Evolutionary conservation across 2,329 filamentous ascomycete species (phyloP).

Genomic region (Microsporum audouinii): DNA sequence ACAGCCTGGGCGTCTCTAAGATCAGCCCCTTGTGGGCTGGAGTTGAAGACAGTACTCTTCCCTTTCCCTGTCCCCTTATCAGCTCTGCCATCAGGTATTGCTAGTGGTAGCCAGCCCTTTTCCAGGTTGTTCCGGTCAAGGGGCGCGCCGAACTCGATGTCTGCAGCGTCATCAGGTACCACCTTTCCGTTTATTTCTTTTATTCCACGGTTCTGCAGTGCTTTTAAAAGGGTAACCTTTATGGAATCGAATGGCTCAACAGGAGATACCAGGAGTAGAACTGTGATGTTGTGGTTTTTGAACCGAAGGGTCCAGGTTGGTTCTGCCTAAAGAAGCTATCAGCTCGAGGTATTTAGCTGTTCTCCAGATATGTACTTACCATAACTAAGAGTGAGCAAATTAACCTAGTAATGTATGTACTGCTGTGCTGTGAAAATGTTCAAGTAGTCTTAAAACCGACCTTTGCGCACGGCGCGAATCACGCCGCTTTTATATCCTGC

Average conservation of each 20-base stretch:
- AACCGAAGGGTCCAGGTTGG: slow-evolving; percentile 56
- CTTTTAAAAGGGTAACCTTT: slow-evolving; percentile 47
- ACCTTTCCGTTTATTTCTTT: slow-evolving; percentile 28
- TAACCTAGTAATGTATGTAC: too few relatives aligned
- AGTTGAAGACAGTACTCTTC: slow-evolving; percentile 23
- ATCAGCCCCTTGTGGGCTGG: slow-evolving; percentile 25
- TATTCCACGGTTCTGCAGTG: slow-evolving; percentile 40
- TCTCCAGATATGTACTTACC: background rate
- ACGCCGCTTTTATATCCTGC: too few relatives aligned
- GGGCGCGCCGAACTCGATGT: slow-evolving; percentile 39
- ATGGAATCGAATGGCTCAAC: slow-evolving; percentile 46
- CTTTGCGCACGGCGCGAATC: too few relatives aligned
- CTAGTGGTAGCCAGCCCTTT: slow-evolving; percentile 40
- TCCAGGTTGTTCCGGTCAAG: slow-evolving; percentile 38
- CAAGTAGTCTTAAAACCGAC: too few relatives aligned
- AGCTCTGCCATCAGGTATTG: slow-evolving; percentile 22
- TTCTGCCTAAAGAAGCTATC: slow-evolving; percentile 22
- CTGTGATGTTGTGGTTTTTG: slow-evolving; percentile 60
- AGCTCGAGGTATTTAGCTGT: background rate
- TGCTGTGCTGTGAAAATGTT: too few relatives aligned
- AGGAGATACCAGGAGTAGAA: slow-evolving; percentile 55
- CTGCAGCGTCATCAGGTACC: slow-evolving; percentile 29
- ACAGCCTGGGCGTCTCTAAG: slow-evolving; percentile 31
- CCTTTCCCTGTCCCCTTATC: slow-evolving; percentile 19
- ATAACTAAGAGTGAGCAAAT: background rate